Percentiles rank a stretch among this genome's conserved stretches.
These are phyloP conservation scores for Paecilomyces niveus DNA, from an alignment of 2,329 filamentous ascomycete species.

Conservation along the genomic window DNA sequence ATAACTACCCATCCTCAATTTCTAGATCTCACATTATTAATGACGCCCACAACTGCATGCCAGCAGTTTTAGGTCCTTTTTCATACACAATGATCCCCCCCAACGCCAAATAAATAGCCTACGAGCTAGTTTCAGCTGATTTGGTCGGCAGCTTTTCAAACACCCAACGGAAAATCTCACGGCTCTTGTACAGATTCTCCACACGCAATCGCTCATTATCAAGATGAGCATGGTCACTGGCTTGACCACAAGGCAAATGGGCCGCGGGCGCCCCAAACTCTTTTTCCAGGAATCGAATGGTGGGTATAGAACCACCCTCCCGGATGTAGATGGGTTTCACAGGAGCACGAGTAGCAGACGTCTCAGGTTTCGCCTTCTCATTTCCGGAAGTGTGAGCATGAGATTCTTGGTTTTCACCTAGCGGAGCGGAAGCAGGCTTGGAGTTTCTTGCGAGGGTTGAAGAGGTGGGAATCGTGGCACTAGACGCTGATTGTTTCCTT, in stretches of 20 bases:
- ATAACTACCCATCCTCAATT: neutral
- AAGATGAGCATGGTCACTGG: conserved; percentile 87
- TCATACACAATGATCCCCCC: conserved; percentile 1
- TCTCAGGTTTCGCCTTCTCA: neutral
- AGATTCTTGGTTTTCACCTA: neutral
- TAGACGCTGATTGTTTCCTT: conserved; percentile 19
- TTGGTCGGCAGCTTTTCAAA: conserved; percentile 58
- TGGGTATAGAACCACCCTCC: conserved; percentile 91
- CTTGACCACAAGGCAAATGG: conserved; percentile 88
- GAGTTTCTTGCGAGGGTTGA: conserved; percentile 30
- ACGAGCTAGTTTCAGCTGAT: neutral
- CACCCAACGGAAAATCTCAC: conserved; percentile 83
- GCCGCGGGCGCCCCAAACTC: conserved; percentile 87
- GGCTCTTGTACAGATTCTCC: conserved; percentile 80
- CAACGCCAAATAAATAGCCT: neutral
- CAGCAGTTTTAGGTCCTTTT: neutral
- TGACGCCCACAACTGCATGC: neutral
- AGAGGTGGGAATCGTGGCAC: conserved; percentile 27
- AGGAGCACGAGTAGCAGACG: neutral
- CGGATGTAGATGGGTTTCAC: conserved; percentile 74
- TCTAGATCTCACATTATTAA: neutral
- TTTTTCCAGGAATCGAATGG: conserved; percentile 89
- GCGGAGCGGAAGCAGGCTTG: neutral
- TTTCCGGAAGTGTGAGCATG: neutral
- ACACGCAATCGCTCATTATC: conserved; percentile 91